phyloP scores from a whole-genome alignment of 78 protist genomes.

The Creolimax fragrantissima region DNA sequence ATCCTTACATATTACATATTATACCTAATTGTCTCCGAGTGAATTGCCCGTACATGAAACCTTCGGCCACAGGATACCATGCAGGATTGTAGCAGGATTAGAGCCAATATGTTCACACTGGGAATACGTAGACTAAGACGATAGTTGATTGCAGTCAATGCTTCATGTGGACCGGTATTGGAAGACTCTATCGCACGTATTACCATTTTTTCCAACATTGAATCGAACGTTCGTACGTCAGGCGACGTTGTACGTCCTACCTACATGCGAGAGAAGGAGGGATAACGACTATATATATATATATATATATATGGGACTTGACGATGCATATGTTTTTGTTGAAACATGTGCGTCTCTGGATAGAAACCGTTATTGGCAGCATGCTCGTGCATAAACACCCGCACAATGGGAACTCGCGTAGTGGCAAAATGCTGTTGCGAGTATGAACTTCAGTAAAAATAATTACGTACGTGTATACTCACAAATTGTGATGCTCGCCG shows the following conservation, averaged over 20 bases:
- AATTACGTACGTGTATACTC: no score
- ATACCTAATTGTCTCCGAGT: not conserved
- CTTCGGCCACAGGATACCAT: not conserved
- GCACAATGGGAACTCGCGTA: no score
- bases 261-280: no score
- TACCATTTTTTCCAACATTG: not conserved
- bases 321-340: no score
- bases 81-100: not conserved
- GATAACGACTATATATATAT: not conserved
- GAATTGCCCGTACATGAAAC: not conserved
- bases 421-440: no score
- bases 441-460: no score
- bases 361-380: no score
- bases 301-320: no score
- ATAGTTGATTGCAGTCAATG: not conserved
- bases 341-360: no score
- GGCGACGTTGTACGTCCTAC: not conserved
- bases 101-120: not conserved
- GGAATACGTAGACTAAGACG: not conserved
- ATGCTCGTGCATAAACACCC: no score
- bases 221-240: not conserved
- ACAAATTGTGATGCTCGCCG: no score
- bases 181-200: not conserved
- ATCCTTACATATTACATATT: no score
- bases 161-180: not conserved